A percentile compares a stretch with the other conserved stretches of the same genome.
Evolutionary conservation across 2,329 filamentous ascomycete species (phyloP).

Genomic region (Ophiosphaerella herpotricha): DNA sequence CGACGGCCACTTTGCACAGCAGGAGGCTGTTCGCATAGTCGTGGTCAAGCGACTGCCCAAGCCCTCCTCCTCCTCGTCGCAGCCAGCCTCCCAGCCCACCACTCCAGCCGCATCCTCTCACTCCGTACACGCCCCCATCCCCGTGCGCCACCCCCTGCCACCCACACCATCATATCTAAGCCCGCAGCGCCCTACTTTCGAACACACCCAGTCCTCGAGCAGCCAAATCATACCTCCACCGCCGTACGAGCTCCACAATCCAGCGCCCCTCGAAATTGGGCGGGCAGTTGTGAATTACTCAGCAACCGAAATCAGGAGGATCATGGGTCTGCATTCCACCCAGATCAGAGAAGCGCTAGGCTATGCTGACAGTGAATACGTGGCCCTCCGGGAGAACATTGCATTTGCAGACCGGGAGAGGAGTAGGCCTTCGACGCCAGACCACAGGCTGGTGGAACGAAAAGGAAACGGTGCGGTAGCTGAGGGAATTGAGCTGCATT

Average conservation of each 20-base stretch:
- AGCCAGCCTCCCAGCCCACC: slow-evolving; percentile 7
- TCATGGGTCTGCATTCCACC: slow-evolving; percentile 80
- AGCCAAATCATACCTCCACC: slow-evolving; percentile 21
- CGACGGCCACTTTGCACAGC: slow-evolving; percentile 84
- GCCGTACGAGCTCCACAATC: slow-evolving; percentile 39
- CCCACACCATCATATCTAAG: slow-evolving; percentile 5
- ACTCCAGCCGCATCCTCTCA: slow-evolving; percentile 22
- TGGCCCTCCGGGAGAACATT: slow-evolving; percentile 85
- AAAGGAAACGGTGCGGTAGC: slow-evolving; percentile 7
- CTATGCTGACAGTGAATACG: slow-evolving; percentile 94
- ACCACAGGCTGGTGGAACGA: slow-evolving; percentile 16
- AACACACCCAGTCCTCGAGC: slow-evolving; percentile 7
- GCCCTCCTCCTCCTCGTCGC: slow-evolving; percentile 8
- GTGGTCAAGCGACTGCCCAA: slow-evolving; percentile 68
- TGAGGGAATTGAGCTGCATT: neutral
- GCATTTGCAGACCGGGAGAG: slow-evolving; percentile 65
- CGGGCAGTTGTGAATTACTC: slow-evolving; percentile 92
- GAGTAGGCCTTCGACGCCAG: slow-evolving; percentile 46
- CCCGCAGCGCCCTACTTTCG: slow-evolving; percentile 6
- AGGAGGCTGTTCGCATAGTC: slow-evolving; percentile 86
- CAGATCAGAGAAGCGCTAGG: slow-evolving; percentile 82
- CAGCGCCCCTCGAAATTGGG: slow-evolving; percentile 71
- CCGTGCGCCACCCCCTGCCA: slow-evolving; percentile 21
- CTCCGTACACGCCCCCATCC: slow-evolving; percentile 22
- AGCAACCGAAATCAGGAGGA: slow-evolving; percentile 78